Conservation (phyloP, 2,329 filamentous ascomycete genomes). For the Fusarium pseudocircinatum region DNA sequence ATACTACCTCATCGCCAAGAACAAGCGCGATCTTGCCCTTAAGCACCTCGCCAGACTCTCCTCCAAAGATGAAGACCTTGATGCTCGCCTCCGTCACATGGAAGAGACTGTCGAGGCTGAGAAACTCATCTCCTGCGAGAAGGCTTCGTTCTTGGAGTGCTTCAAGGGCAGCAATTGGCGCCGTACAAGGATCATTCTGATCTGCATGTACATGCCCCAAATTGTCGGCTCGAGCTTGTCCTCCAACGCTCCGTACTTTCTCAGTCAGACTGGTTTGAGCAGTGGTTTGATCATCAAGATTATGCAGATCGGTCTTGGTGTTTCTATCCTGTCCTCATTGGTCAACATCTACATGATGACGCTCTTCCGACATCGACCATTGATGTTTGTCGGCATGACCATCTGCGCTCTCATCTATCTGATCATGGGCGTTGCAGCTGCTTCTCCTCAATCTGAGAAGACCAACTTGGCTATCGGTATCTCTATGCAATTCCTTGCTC, state of each 20-base stretch:
- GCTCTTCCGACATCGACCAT: constrained; percentile 5
- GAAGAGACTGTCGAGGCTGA: neutral
- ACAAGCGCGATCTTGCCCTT: neutral
- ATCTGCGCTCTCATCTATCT: constrained; percentile 14
- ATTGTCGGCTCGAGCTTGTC: constrained; percentile 4
- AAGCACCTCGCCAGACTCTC: neutral
- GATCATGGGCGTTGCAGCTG: neutral
- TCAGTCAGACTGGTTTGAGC: neutral
- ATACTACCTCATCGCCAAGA: constrained; percentile 19
- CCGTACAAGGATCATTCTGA: constrained; percentile 13
- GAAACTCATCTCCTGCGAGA: neutral
- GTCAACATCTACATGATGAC: constrained; percentile 22
- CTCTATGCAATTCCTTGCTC: neutral
- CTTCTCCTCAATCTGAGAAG: constrained; percentile 1
- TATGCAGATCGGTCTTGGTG: constrained; percentile 9
- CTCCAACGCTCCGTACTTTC: constrained; percentile 8
- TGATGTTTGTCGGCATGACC: constrained; percentile 8
- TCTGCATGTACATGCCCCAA: constrained; percentile 23
- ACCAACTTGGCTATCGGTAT: neutral
- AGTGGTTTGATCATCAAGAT: constrained; percentile 1
- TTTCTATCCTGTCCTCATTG: constrained; percentile 1
- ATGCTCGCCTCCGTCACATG: neutral
- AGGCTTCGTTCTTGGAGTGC: constrained; percentile 9
- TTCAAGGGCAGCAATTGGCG: constrained; percentile 20
- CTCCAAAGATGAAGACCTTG: neutral